Percentiles rank a stretch among this genome's conserved stretches.
Evolutionary conservation across 208 protist genomes (phyloP).

Genomic region (Trypanosoma vivax): DNA sequence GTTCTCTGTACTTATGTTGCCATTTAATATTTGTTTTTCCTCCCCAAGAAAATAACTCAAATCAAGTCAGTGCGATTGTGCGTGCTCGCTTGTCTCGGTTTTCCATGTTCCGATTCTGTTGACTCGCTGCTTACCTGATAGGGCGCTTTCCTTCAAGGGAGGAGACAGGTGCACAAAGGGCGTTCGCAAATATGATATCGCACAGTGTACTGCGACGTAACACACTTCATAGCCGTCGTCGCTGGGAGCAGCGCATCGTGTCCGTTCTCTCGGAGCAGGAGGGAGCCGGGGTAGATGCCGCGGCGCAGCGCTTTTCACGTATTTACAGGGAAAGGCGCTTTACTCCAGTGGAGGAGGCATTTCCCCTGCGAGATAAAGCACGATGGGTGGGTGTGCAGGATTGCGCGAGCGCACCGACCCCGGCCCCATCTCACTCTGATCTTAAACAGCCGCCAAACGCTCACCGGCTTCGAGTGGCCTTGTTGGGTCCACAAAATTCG

Average conservation of each 20-base stretch:
- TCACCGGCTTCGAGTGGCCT: conserved; percentile 41
- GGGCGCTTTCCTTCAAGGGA: too few species aligned
- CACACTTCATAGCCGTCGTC: conserved; percentile 60
- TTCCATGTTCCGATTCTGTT: neutral
- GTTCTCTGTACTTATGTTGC: too few species aligned
- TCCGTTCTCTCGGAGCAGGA: conserved; percentile 54
- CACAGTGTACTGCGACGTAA: neutral
- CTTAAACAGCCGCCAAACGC: conserved; percentile 33
- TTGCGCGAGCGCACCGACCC: neutral
- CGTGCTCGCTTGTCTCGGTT: too few species aligned
- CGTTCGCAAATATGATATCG: conserved; percentile 8
- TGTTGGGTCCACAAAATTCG: conserved; percentile 80
- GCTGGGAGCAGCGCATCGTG: conserved; percentile 84
- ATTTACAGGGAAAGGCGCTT: conserved; percentile 80
- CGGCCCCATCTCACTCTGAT: neutral
- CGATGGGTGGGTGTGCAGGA: conserved; percentile 25
- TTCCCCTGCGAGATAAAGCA: conserved; percentile 47
- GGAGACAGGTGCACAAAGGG: too few species aligned
- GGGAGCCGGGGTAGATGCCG: conserved; percentile 51
- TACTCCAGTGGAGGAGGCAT: conserved; percentile 77
- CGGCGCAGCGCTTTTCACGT: conserved; percentile 68
- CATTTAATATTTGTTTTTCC: too few species aligned
- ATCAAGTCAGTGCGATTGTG: too few species aligned
- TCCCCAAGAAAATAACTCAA: too few species aligned
- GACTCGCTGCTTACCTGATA: too few species aligned